Percentiles rank a stretch among this genome's conserved stretches.
phyloP scores from a whole-genome alignment of 2,329 filamentous ascomycete genomes.

The Colletotrichum spinosum region DNA sequence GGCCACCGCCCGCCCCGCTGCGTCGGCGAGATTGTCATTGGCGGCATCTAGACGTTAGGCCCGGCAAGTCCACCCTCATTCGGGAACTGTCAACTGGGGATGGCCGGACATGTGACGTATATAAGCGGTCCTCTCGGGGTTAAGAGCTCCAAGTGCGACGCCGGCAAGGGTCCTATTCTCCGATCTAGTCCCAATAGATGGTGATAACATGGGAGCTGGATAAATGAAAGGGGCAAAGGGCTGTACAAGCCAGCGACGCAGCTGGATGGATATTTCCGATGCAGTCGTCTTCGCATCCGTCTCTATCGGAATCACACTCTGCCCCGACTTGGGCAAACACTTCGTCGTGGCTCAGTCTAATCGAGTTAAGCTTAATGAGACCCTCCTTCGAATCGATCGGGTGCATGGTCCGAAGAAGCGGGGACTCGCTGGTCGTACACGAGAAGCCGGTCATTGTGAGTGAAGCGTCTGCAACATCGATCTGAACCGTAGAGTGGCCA shows the following conservation, averaged over 20 bases:
- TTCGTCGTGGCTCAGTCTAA: conserved; percentile 1
- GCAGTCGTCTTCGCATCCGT: background rate
- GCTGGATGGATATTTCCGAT: conserved; percentile 6
- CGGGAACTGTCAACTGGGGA: conserved; percentile 8
- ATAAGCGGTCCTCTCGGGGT: too few relatives aligned
- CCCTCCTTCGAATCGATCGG: conserved; percentile 7
- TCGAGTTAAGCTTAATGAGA: conserved; percentile 4
- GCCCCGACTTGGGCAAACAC: conserved; percentile 11
- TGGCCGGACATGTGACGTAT: background rate
- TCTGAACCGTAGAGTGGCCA: too few relatives aligned
- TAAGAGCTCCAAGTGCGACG: conserved; percentile 14
- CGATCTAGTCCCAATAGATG: conserved; percentile 13
- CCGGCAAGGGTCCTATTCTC: conserved; percentile 4
- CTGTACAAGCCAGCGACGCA: background rate
- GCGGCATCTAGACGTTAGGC: background rate
- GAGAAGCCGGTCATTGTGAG: too few relatives aligned
- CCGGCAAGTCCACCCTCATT: conserved; percentile 7
- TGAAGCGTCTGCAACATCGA: too few relatives aligned
- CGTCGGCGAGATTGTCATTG: conserved; percentile 6
- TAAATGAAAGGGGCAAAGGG: conserved; percentile 23
- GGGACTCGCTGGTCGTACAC: too few relatives aligned
- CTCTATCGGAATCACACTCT: background rate
- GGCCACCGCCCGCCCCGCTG: background rate
- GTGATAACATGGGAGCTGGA: conserved; percentile 2
- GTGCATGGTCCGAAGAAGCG: background rate